Percentiles rank a stretch among this genome's conserved stretches.
Evolutionary conservation across 768 basidiomycete genomes (phyloP).

Genomic region (Trichaptum fuscoviolaceum): DNA sequence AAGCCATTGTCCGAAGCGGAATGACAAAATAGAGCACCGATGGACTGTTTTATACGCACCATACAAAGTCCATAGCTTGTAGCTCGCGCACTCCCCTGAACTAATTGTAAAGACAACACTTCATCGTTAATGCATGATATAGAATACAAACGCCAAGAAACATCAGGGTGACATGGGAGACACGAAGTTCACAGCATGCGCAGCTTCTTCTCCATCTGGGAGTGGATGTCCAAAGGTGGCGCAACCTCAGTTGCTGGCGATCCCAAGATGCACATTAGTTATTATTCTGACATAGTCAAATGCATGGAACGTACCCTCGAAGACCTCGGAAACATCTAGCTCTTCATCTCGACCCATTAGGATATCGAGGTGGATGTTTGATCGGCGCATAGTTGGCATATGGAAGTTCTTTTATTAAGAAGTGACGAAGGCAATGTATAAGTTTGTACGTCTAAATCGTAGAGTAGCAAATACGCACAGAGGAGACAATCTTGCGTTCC

Average conservation of each 20-base stretch:
- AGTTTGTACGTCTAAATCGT: not conserved
- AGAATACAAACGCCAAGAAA: not conserved
- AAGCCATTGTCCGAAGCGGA: no score
- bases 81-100: no score
- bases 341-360: conserved; percentile 89
- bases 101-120: no score
- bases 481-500: conserved; percentile 84
- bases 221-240: conserved; percentile 51
- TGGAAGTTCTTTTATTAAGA: conserved; percentile 47
- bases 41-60: no score
- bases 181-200: conserved; percentile 29
- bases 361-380: conserved; percentile 88
- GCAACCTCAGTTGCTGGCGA: conserved; percentile 49
- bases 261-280: conserved; percentile 9
- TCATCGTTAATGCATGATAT: not conserved
- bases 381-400: conserved; percentile 56
- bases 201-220: conserved; percentile 60
- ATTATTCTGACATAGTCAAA: not conserved
- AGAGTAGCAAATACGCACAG: conserved; percentile 42
- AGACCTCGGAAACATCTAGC: conserved; percentile 74
- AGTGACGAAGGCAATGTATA: not conserved
- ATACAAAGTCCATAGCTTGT: no score
- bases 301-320: conserved; percentile 49
- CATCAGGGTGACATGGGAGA: not conserved
- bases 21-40: no score